Evolutionary conservation across 306 rosid genomes (phyloP).

Genomic region (Pyrus pyrifolia): DNA sequence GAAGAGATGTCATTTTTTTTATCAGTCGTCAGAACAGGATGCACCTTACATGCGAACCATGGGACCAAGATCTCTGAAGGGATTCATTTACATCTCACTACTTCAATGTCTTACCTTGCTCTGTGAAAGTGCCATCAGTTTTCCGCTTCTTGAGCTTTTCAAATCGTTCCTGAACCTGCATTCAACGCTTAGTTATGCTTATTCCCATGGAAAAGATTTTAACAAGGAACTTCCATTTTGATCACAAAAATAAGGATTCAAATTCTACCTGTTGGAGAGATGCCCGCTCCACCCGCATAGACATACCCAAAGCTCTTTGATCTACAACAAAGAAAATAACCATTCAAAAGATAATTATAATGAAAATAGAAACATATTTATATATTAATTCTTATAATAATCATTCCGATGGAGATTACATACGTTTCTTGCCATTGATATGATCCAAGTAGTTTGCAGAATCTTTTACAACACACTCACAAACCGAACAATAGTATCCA

Average conservation of each 20-base stretch:
- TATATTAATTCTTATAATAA: background rate
- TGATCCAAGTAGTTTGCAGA: conserved; percentile 98
- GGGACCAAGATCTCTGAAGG: background rate
- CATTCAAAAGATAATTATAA: conserved; percentile 1
- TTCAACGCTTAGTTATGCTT: background rate
- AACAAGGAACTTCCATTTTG: background rate
- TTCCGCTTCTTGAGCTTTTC: conserved; percentile 82
- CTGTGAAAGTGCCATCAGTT: conserved; percentile 70
- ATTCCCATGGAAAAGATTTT: background rate
- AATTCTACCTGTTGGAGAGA: conserved; percentile 72
- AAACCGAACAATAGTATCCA: conserved; percentile 89
- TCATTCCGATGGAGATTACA: conserved; percentile 17
- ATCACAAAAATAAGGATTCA: background rate
- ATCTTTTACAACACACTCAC: conserved; percentile 98
- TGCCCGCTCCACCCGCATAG: conserved; percentile 96
- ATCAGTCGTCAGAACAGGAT: background rate
- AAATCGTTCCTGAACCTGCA: conserved; percentile 87
- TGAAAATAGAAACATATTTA: background rate
- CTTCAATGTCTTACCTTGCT: conserved; percentile 60
- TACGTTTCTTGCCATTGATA: conserved; percentile 99
- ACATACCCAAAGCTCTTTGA: conserved; percentile 99
- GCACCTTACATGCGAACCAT: conserved; percentile 1
- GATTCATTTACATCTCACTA: background rate
- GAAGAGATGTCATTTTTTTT: background rate
- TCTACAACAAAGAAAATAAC: conserved; percentile 36